Evolutionary conservation across 2,329 filamentous ascomycete genomes (phyloP), one percentile per base, ranked within the genome.

Genomic region (Ophiostoma montium): DNA sequence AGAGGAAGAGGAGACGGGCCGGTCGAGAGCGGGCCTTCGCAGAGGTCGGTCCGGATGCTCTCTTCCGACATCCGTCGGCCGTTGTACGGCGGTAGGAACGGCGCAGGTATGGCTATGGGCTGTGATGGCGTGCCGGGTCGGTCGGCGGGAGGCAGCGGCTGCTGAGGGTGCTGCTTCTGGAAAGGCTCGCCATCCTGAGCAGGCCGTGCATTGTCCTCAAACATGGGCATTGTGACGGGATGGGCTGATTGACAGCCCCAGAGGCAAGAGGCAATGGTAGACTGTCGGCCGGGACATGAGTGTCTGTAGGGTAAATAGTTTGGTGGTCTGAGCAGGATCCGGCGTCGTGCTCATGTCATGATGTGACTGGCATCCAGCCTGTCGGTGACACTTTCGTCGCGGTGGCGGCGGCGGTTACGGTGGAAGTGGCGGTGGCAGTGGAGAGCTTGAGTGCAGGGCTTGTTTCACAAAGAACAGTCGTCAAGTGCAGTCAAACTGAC

Each of bases 41-140:
- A 80, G 10, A 80, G 63, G 30, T 81, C 76, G 23, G 75, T 77
- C 19, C 71, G 67, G 35, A 80, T 72, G 58, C 75, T 80, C 59
- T 80, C 76, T 52, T 80, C 75, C 0, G 77, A 80, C 27, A 69
- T 60, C 36, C 63, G 68, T 47, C 68, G 66, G 46, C 55, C 41
- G 19, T 48, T 41, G 15, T 31, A 35, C 23, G 46, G 19, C 51
- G 52, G 35, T 30, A 57, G 48, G 7, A 48, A n/a, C 10, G 53
- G 48, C 13, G 47, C 42, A 6, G 55, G 27, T 23, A 53, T 55
- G 46, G 56, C 52, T 47, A 56, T 56, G 58, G 60, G 50, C 19
- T 42, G 48, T n/a, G 56, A 57, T 12, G 49, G 45, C 8, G 48
- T 35, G 19, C 36, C 18, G 18, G 46, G 18, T 1, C 32, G 45